These are phyloP conservation scores for Daldinia caldariorum DNA, from an alignment of 495 filamentous ascomycete genomes.

Conservation along the genomic window DNA sequence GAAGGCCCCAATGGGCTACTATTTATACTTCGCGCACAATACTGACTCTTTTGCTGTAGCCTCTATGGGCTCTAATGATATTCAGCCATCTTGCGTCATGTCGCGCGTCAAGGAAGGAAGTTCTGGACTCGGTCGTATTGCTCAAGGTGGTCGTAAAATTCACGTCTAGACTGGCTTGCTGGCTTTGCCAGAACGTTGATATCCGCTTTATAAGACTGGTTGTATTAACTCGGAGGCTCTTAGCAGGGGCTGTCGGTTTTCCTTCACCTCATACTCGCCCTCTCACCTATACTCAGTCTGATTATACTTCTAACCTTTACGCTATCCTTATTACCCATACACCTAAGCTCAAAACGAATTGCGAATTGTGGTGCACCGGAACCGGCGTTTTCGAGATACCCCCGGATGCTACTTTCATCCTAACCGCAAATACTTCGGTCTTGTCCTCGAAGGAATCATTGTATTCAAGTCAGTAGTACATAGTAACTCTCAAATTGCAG, in stretches of 20 bases:
- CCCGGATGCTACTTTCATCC: constrained; percentile 2
- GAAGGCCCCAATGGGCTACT: constrained; percentile 73
- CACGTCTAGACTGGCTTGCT: constrained; percentile 35
- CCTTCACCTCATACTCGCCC: constrained; percentile 2
- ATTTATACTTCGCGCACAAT: constrained; percentile 89
- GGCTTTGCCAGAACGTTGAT: neutral
- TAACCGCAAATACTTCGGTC: neutral
- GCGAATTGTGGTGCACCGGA: constrained; percentile 15
- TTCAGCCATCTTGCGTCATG: constrained; percentile 80
- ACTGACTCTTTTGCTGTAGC: constrained; percentile 91
- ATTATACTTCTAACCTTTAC: neutral
- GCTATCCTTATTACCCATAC: constrained; percentile 11
- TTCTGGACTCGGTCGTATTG: constrained; percentile 37
- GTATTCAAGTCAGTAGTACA: neutral
- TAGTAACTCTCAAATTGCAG: neutral
- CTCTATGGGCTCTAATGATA: constrained; percentile 83
- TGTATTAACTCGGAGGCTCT: neutral
- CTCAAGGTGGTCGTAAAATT: constrained; percentile 63
- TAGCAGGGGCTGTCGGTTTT: neutral
- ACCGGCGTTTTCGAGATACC: constrained; percentile 26
- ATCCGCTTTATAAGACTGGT: neutral
- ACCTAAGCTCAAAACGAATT: constrained; percentile 31
- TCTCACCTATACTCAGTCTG: neutral
- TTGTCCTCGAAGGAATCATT: neutral
- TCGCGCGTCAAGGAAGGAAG: constrained; percentile 65